A percentile compares a stretch with the other conserved stretches of the same genome.
Conservation (phyloP, 768 basidiomycete genomes). For the Calocybe gangraenosa region DNA sequence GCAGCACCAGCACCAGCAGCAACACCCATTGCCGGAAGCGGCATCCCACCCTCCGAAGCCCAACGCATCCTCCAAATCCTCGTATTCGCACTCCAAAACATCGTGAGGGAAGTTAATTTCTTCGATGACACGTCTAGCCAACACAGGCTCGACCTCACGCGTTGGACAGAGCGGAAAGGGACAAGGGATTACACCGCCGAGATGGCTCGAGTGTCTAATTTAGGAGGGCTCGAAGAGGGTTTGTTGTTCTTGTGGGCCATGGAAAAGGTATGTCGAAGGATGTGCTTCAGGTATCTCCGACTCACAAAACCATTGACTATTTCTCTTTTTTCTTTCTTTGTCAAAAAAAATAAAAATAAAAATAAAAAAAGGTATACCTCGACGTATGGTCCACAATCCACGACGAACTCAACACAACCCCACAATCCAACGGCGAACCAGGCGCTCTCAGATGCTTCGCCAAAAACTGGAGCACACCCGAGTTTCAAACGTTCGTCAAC, state of each 20-base stretch:
- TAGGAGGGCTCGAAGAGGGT: slow-evolving; percentile 52
- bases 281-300: too few relatives aligned
- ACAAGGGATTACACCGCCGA: slow-evolving; percentile 72
- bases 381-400: slow-evolving; percentile 61
- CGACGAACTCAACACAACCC: slow-evolving; percentile 6
- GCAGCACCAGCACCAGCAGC: too few relatives aligned
- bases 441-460: slow-evolving; percentile 46
- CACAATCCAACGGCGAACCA: slow-evolving; percentile 2
- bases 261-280: slow-evolving; percentile 59
- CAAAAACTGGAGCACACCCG: slow-evolving; percentile 56
- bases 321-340: neutral
- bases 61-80: slow-evolving; percentile 43
- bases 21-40: slow-evolving; percentile 14
- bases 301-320: too few relatives aligned
- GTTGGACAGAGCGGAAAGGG: slow-evolving; percentile 50
- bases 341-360: neutral
- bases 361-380: slow-evolving; percentile 54
- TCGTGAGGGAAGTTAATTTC: slow-evolving; percentile 54
- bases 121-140: slow-evolving; percentile 48
- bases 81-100: slow-evolving; percentile 50
- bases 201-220: slow-evolving; percentile 50
- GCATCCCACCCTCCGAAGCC: slow-evolving; percentile 28
- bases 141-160: slow-evolving; percentile 32
- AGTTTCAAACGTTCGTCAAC: slow-evolving; percentile 51
- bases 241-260: slow-evolving; percentile 76